Base-by-base conservation (phyloP, 805 yeast genomes). In the Yarrowia sp. region DNA sequence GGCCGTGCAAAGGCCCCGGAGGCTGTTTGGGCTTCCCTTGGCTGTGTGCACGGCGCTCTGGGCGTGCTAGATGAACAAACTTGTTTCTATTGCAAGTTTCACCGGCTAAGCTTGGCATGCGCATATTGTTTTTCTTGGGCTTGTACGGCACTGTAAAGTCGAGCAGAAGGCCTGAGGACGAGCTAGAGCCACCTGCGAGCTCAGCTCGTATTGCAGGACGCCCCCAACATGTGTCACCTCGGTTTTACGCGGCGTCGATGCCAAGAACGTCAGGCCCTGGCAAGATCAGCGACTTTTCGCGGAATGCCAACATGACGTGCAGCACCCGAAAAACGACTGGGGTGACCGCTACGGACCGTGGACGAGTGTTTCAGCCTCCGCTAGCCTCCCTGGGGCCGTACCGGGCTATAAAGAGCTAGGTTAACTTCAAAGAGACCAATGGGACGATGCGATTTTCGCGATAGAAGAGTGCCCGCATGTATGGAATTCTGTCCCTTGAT, bases 41-140 rank as follows among this genome's bases (percentile, higher is more conserved):
- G 29, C 6, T 9, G 12, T 12, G 29, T 27, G 29, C 12, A 27
- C 29, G 29, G 29, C 29, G 12, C 29, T 27, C 29, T 27, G 29
- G 29, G 10, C 29, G 8, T 27, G 29, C 29, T 33, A 33, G 7
- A 14, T 33, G 36, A 14, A 33, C 27, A 6, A 8, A 24, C 27
- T 24, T 24, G 27, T 24, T 9, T 27, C 31, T 42, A 24, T 42
- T 27, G 13, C 18, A 13, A n/a, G 41, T 35, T 42, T 22, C 42
- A 51, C 36, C 58, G 42, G 27, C 36, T 24, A 35, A 9, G 16
- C 58, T 51, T 51, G 58, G 58, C 58, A 51, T 51, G 58, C 58
- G 41, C 38, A 31, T 21, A 21, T 51, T 51, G 31, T 35, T 33
- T 42, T 42, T 24, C 31, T 16, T 49, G 5, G 49, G 32, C 39